Evolutionary conservation across 129 eudicot genomes (phyloP).

Genomic region (Deinandra increscens): DNA sequence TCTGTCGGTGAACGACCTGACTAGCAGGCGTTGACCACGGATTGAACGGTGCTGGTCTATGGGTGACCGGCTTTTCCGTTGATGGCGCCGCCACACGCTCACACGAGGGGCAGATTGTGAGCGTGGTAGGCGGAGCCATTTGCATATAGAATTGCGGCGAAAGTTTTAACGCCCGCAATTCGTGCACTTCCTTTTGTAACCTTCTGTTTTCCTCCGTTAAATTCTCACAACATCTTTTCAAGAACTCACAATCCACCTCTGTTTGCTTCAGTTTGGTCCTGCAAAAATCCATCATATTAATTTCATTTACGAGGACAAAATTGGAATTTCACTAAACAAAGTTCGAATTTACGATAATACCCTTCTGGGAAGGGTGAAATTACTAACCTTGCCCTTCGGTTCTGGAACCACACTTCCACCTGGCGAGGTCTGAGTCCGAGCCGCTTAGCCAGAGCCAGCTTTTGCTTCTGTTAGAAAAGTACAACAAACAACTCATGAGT

Average conservation of each 20-base stretch:
- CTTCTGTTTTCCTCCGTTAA: slow-evolving; percentile 85
- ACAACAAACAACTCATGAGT: background rate
- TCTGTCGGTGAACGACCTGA: slow-evolving; percentile 39
- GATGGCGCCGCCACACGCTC: slow-evolving; percentile 86
- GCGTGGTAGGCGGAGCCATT: slow-evolving; percentile 93
- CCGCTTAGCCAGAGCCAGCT: slow-evolving; percentile 71
- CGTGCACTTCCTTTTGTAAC: slow-evolving; percentile 86
- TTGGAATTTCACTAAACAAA: background rate
- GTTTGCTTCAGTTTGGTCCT: slow-evolving; percentile 96
- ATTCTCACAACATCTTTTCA: slow-evolving; percentile 86
- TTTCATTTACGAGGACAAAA: background rate
- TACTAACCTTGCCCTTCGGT: slow-evolving; percentile 93
- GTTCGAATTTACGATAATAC: background rate
- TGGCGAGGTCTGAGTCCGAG: slow-evolving; percentile 87
- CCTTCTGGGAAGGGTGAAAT: slow-evolving; percentile 10
- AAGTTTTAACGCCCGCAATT: slow-evolving; percentile 70
- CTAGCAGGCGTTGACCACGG: slow-evolving; percentile 47
- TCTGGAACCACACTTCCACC: slow-evolving; percentile 98
- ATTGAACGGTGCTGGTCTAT: slow-evolving; percentile 46
- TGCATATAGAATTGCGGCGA: slow-evolving; percentile 97
- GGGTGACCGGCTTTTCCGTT: slow-evolving; percentile 26
- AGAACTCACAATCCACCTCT: slow-evolving; percentile 89
- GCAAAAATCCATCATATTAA: slow-evolving; percentile 5
- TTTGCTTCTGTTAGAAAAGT: slow-evolving; percentile 66
- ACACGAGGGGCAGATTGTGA: slow-evolving; percentile 96